Evolutionary conservation across 768 basidiomycete species (phyloP).

Genomic region (Lepiota brunneoincarnata): DNA sequence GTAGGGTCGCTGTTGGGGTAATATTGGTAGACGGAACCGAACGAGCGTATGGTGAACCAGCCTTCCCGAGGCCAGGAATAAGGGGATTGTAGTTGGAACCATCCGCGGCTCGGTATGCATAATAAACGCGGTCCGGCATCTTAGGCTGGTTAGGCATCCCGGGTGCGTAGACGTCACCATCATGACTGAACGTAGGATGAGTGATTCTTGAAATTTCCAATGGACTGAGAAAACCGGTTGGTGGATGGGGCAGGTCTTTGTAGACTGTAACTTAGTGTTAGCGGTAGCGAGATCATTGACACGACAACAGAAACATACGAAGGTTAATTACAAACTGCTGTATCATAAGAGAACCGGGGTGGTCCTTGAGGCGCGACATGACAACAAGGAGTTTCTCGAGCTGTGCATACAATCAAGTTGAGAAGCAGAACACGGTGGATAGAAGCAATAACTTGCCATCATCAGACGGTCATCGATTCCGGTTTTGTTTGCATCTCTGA

Average conservation of each 20-base stretch:
- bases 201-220: neutral
- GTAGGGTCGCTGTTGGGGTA: conserved; percentile 45
- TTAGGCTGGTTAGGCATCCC: neutral
- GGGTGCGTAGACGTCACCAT: neutral
- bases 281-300: conserved; percentile 13
- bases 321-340: conserved; percentile 52
- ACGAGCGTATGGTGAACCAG: conserved; percentile 65
- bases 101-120: conserved; percentile 57
- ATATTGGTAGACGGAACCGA: conserved; percentile 51
- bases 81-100: conserved; percentile 60
- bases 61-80: conserved; percentile 54
- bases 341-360: conserved; percentile 30
- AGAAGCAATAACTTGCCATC: conserved; percentile 38
- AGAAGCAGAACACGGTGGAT: neutral
- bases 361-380: conserved; percentile 50
- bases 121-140: conserved; percentile 26
- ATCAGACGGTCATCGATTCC: conserved; percentile 61
- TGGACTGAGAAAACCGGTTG: conserved; percentile 44
- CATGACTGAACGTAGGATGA: neutral
- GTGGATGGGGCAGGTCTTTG: conserved; percentile 79
- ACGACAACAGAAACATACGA: conserved; percentile 39
- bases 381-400: conserved; percentile 60
- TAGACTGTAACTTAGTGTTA: conserved; percentile 46
- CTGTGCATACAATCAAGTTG: conserved; percentile 28
- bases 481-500: conserved; percentile 33